Conservation (phyloP, 1,139 yeast species). For the Geotrichum candidum region DNA sequence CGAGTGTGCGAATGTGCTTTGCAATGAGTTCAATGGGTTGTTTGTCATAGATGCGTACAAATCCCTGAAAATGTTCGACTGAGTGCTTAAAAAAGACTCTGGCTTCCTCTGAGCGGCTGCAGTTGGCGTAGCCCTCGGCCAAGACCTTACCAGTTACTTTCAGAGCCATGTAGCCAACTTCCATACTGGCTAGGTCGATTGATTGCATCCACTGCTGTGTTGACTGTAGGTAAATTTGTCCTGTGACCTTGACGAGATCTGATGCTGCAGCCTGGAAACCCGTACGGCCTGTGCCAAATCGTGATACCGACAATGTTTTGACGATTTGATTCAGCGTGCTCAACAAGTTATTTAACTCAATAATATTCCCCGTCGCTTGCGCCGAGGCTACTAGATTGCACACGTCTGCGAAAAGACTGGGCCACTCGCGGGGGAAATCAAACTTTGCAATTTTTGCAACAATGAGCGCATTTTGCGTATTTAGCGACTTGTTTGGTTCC, state of each 20-base stretch:
- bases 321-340: constrained; percentile 68
- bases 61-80: constrained; percentile 53
- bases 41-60: constrained; percentile 50
- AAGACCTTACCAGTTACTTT: constrained; percentile 69
- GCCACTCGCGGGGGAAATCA: constrained; percentile 90
- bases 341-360: constrained; percentile 55
- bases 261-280: constrained; percentile 73
- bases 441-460: constrained; percentile 69
- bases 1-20: constrained; percentile 66
- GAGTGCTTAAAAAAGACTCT: constrained; percentile 54
- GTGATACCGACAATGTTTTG: constrained; percentile 64
- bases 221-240: constrained; percentile 52
- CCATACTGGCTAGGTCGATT: constrained; percentile 42
- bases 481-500: constrained; percentile 68
- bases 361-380: constrained; percentile 40
- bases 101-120: constrained; percentile 55
- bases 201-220: constrained; percentile 56
- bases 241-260: constrained; percentile 51
- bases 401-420: constrained; percentile 62
- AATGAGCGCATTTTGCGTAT: constrained; percentile 80
- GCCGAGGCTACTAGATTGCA: constrained; percentile 45
- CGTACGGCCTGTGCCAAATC: constrained; percentile 76
- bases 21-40: constrained; percentile 52
- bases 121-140: constrained; percentile 70
- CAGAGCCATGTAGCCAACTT: constrained; percentile 68